Percentiles rank a stretch among this genome's conserved stretches.
Evolutionary conservation across 805 yeast species (phyloP).

Genomic region (Wickerhamiella alocasiicola): DNA sequence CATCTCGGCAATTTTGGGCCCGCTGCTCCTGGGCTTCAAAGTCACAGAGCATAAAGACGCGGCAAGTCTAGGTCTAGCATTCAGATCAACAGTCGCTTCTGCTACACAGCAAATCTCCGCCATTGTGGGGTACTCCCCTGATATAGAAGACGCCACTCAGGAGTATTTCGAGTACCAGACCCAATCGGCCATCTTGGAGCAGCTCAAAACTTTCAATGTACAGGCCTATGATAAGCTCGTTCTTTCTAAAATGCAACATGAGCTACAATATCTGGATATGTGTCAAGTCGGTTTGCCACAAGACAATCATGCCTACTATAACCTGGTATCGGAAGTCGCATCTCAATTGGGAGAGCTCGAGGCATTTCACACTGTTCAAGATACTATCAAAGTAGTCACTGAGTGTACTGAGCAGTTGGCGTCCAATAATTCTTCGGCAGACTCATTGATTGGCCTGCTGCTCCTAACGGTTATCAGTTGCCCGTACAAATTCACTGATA

Average conservation of each 20-base stretch:
- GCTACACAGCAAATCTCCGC: conserved; percentile 12
- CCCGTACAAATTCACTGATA: conserved; percentile 19
- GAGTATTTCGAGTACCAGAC: conserved; percentile 13
- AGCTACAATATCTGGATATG: conserved; percentile 28
- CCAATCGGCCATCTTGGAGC: conserved; percentile 4
- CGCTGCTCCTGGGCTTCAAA: conserved; percentile 3
- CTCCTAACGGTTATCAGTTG: conserved; percentile 60
- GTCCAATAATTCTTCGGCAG: conserved; percentile 50
- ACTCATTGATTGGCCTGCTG: conserved; percentile 59
- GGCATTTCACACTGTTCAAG: conserved; percentile 18
- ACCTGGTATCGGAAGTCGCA: conserved; percentile 34
- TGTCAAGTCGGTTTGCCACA: conserved; percentile 34
- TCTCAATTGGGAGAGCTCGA: conserved; percentile 43
- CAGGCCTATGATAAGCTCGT: conserved; percentile 1
- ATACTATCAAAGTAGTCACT: background rate
- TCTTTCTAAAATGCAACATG: conserved; percentile 16
- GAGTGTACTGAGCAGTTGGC: conserved; percentile 1
- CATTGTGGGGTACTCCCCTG: background rate
- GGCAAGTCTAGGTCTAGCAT: conserved; percentile 1
- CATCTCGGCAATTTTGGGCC: conserved; percentile 12
- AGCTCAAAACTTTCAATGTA: conserved; percentile 4
- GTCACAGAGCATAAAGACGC: conserved; percentile 5
- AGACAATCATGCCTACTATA: conserved; percentile 23
- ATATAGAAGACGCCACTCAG: conserved; percentile 5
- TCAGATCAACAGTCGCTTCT: conserved; percentile 11